A percentile compares a stretch with the other conserved stretches of the same genome.
These are phyloP conservation scores for Microthyrium microscopicum DNA, from an alignment of 2,329 filamentous ascomycete genomes.

Conservation along the genomic window DNA sequence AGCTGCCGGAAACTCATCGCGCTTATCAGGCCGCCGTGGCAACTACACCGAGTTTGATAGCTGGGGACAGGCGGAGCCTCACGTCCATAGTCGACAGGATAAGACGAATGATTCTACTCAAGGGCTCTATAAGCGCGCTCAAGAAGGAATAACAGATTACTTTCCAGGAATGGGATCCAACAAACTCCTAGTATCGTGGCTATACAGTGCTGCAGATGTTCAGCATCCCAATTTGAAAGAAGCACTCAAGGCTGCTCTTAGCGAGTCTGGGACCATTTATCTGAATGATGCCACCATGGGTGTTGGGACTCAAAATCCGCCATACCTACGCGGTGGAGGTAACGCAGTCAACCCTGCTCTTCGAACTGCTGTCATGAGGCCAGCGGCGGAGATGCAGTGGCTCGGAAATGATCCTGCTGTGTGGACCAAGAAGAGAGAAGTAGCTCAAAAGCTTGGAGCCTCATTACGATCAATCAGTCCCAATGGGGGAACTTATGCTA, in stretches of 20 bases:
- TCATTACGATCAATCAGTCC: too few relatives aligned
- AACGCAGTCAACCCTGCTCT: conserved; percentile 12
- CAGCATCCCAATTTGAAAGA: conserved; percentile 2
- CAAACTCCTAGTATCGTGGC: conserved; percentile 5
- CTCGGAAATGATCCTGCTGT: conserved; percentile 1
- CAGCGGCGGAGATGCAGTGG: conserved; percentile 13
- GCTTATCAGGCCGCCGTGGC: background rate
- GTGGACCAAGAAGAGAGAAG: conserved; percentile 1
- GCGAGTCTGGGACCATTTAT: background rate
- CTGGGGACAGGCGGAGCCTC: too few relatives aligned
- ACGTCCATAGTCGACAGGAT: too few relatives aligned
- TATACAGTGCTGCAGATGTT: conserved; percentile 4
- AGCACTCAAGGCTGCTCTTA: conserved; percentile 3
- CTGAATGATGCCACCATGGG: conserved; percentile 4
- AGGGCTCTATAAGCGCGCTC: conserved; percentile 2
- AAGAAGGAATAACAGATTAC: background rate
- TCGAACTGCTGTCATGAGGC: conserved; percentile 10
- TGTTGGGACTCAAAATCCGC: conserved; percentile 3
- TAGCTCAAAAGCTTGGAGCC: background rate
- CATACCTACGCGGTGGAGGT: conserved; percentile 5
- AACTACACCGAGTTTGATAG: conserved; percentile 3
- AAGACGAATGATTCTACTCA: too few relatives aligned
- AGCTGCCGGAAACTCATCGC: background rate
- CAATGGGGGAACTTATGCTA: too few relatives aligned
- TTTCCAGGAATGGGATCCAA: conserved; percentile 3